Conservation (phyloP, 208 protist species). For the Trypanosoma platydactyli region DNA sequence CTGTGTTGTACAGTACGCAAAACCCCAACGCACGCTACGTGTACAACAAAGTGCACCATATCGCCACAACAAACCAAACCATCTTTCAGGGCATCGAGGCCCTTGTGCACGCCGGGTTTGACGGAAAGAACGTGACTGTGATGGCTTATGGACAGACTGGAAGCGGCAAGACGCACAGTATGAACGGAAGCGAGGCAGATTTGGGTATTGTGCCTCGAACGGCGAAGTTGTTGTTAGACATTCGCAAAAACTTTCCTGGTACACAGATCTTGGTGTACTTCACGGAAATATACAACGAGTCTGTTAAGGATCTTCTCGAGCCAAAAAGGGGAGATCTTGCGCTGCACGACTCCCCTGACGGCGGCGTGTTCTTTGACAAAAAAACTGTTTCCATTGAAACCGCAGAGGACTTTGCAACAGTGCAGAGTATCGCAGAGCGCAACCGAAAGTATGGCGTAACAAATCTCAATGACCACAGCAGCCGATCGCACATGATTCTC, state of each 20-base stretch:
- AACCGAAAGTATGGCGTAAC: conserved; percentile 87
- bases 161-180: conserved; percentile 91
- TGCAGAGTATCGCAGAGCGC: conserved; percentile 63
- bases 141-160: conserved; percentile 94
- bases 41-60: conserved; percentile 87
- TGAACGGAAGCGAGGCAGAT: conserved; percentile 65
- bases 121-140: conserved; percentile 90
- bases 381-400: conserved; percentile 57
- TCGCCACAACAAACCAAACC: conserved; percentile 65
- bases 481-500: conserved; percentile 87
- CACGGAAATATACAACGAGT: conserved; percentile 88
- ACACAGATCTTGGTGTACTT: conserved; percentile 40
- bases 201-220: conserved; percentile 37
- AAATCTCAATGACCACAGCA: conserved; percentile 88
- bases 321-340: conserved; percentile 32
- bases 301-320: conserved; percentile 69
- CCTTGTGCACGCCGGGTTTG: conserved; percentile 65
- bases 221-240: conserved; percentile 67
- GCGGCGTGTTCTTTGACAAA: conserved; percentile 35
- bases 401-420: conserved; percentile 61
- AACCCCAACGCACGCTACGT: conserved; percentile 79
- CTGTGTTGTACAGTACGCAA: conserved; percentile 78
- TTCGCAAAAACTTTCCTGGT: conserved; percentile 45
- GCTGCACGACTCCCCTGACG: conserved; percentile 35
- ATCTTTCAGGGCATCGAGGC: conserved; percentile 83